These are phyloP conservation scores for Colletotrichum cuscutae DNA, from an alignment of 2,329 filamentous ascomycete species.

Conservation along the genomic window DNA sequence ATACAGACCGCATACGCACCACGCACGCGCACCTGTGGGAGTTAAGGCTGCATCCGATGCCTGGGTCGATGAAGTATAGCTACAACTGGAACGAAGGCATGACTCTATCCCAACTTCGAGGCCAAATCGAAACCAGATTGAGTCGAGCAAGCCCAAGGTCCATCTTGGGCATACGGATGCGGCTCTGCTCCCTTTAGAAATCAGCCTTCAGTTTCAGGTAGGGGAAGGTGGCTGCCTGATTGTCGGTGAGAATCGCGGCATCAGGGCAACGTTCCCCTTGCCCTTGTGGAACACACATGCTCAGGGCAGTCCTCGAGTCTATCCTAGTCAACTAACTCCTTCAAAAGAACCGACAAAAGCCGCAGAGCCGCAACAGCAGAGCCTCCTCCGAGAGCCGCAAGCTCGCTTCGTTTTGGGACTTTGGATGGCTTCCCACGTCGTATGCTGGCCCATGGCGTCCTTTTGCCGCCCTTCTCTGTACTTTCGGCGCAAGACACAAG, in stretches of 20 bases:
- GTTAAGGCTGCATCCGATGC: not conserved
- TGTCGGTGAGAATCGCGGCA: not conserved
- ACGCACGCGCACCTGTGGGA: not conserved
- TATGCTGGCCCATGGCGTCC: not conserved
- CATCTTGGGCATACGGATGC: not conserved
- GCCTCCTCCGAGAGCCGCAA: constrained; percentile 13
- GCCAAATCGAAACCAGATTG: not conserved
- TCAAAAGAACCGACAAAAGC: not conserved
- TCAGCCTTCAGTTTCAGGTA: not conserved
- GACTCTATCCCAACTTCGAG: not conserved
- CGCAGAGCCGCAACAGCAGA: constrained; percentile 13
- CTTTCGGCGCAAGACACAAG: constrained; percentile 3
- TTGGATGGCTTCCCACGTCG: not conserved
- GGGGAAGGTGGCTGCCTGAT: not conserved
- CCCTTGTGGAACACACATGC: not conserved
- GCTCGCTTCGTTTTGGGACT: not conserved
- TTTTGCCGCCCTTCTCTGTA: constrained; percentile 13
- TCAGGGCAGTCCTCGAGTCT: not conserved
- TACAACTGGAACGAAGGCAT: not conserved
- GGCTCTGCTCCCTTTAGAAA: not conserved
- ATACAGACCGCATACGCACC: not conserved
- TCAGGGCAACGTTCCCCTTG: not conserved
- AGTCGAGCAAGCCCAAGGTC: not conserved
- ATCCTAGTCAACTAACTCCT: not conserved
- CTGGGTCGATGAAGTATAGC: not conserved